phyloP scores from a whole-genome alignment of 495 filamentous ascomycete genomes.

The Xylaria intraflava region DNA sequence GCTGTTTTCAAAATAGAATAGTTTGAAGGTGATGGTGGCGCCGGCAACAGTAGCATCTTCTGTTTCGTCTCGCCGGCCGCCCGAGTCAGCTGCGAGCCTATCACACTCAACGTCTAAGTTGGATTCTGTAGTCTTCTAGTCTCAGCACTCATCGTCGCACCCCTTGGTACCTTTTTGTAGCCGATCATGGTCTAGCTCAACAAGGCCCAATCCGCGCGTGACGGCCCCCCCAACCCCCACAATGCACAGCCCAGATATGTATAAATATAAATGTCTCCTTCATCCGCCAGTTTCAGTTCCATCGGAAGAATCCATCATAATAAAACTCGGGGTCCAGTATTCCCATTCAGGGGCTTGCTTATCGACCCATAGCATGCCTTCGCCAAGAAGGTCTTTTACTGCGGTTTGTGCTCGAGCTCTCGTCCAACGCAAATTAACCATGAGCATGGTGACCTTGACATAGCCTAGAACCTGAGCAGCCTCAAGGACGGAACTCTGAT shows the following conservation, averaged over 20 bases:
- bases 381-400: slow-evolving; percentile 81
- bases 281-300: slow-evolving; percentile 9
- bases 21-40: background rate
- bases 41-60: background rate
- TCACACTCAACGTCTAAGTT: background rate
- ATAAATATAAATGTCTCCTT: background rate
- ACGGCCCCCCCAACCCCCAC: background rate
- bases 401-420: slow-evolving; percentile 78
- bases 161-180: background rate
- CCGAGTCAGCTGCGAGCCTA: background rate
- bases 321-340: slow-evolving; percentile 84
- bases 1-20: background rate
- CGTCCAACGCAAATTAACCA: slow-evolving; percentile 84
- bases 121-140: background rate
- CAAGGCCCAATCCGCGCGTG: background rate
- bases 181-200: background rate
- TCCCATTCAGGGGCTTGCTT: slow-evolving; percentile 79
- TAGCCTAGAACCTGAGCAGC: slow-evolving; percentile 79
- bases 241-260: background rate
- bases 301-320: slow-evolving; percentile 34
- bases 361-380: slow-evolving; percentile 93
- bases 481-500: slow-evolving; percentile 88
- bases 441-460: slow-evolving; percentile 85
- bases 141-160: too few species aligned
- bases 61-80: background rate